Evolutionary conservation across 495 filamentous ascomycete genomes (phyloP).

Genomic region (Penicillium maclennaniae): DNA sequence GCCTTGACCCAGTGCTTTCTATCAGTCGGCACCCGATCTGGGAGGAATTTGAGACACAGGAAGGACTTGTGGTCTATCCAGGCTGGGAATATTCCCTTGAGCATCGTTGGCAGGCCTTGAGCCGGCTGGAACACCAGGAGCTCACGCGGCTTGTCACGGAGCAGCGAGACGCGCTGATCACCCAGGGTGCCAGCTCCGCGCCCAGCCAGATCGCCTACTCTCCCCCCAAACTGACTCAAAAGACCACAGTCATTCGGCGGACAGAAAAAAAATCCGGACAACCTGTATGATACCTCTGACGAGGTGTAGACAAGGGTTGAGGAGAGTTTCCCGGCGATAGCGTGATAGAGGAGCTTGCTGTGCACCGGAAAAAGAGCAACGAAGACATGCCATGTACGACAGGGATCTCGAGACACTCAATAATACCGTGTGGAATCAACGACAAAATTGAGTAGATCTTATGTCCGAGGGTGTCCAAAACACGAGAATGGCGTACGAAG

Average conservation of each 20-base stretch:
- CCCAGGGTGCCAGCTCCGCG: not conserved
- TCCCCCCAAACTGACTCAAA: not conserved
- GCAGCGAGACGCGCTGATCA: not conserved
- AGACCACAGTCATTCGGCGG: not conserved
- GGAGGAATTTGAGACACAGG: slow-evolving; percentile 1
- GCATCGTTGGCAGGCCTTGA: not conserved
- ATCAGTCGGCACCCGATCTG: slow-evolving; percentile 4
- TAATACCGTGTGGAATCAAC: not conserved
- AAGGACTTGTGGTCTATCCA: not conserved
- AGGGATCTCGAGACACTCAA: too few species aligned
- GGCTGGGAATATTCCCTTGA: not conserved
- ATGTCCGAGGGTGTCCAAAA: not conserved
- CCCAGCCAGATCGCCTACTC: too few species aligned
- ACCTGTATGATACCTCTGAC: not conserved
- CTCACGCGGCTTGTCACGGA: not conserved
- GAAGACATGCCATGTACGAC: not conserved
- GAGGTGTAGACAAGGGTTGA: not conserved
- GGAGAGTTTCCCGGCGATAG: not conserved
- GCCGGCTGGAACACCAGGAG: not conserved
- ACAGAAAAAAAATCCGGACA: not conserved
- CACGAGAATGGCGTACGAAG: not conserved
- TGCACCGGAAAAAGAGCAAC: not conserved
- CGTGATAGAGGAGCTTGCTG: not conserved
- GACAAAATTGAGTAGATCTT: not conserved
- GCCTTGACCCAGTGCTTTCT: not conserved